Conservation (phyloP, 768 basidiomycete species). For the Myochromella boudieri region DNA sequence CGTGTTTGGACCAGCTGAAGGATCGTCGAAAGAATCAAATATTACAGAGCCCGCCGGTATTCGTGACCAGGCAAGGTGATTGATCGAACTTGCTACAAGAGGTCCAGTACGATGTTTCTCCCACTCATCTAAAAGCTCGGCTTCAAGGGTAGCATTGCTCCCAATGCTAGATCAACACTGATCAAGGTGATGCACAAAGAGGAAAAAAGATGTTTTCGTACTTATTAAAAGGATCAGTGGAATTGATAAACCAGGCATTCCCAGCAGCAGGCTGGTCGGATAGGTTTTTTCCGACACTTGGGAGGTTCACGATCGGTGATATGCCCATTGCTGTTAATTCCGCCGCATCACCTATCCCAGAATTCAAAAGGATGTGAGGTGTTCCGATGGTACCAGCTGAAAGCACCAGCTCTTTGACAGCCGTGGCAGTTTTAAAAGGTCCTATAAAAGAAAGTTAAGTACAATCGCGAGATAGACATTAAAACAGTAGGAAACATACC, state of each 20-base stretch:
- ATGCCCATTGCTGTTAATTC: constrained; percentile 24
- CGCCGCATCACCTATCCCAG: constrained; percentile 30
- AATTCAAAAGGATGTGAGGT: constrained; percentile 30
- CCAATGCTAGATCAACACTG: not conserved
- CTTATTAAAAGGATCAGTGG: constrained; percentile 22
- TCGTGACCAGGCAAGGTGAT: constrained; percentile 22
- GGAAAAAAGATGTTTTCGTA: not conserved
- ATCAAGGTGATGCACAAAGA: not conserved
- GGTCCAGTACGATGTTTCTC: constrained; percentile 19
- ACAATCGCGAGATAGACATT: not conserved
- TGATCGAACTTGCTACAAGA: constrained; percentile 15
- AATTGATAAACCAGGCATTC: constrained; percentile 25
- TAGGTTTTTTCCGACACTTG: constrained; percentile 29
- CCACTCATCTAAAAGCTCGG: constrained; percentile 21
- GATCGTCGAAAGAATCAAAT: constrained; percentile 22
- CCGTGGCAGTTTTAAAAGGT: constrained; percentile 11
- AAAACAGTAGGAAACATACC: not conserved
- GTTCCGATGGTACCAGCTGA: constrained; percentile 32
- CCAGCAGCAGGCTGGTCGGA: constrained; percentile 25
- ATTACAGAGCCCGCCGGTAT: constrained; percentile 15
- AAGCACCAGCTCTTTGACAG: constrained; percentile 10
- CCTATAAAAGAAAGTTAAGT: not conserved
- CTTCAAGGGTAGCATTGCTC: constrained; percentile 11
- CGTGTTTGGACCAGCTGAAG: constrained; percentile 22
- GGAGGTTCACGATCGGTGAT: constrained; percentile 20